Conservation (phyloP, 768 basidiomycete species). For the Pulveroboletus frians region DNA sequence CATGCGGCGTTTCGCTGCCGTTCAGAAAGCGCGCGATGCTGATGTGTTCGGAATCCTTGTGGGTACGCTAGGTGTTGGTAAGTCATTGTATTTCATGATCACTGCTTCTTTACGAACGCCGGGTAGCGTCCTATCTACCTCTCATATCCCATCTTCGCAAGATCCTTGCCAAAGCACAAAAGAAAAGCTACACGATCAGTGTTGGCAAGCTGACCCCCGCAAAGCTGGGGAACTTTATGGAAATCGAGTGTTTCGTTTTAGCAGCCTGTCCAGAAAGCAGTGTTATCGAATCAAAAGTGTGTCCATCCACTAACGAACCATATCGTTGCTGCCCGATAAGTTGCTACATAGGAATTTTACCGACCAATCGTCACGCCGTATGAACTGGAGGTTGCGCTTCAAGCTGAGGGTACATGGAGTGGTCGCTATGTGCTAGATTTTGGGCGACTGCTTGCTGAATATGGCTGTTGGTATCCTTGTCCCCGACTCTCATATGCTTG, state of each 20-base stretch:
- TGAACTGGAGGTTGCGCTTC: conserved; percentile 80
- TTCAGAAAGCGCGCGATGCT: conserved; percentile 86
- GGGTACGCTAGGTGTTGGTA: conserved; percentile 87
- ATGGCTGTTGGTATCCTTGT: conserved; percentile 14
- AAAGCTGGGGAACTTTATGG: conserved; percentile 92
- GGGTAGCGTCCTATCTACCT: conserved; percentile 74
- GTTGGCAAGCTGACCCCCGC: conserved; percentile 94
- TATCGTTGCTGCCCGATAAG: not conserved
- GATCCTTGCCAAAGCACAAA: conserved; percentile 58
- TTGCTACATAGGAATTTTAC: conserved; percentile 67
- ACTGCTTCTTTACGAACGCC: not conserved
- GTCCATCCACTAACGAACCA: not conserved
- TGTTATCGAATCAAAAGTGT: conserved; percentile 65
- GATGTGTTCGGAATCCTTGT: conserved; percentile 95
- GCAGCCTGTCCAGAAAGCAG: conserved; percentile 95
- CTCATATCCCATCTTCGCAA: conserved; percentile 77
- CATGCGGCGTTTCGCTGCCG: conserved; percentile 82
- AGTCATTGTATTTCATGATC: conserved; percentile 18
- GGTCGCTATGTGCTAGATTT: conserved; percentile 80
- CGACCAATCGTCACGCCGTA: conserved; percentile 91
- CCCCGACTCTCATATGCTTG: not conserved
- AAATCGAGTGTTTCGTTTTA: conserved; percentile 93
- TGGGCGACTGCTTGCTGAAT: conserved; percentile 46
- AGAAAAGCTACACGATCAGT: conserved; percentile 92
- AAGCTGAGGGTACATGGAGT: conserved; percentile 64